Base-by-base conservation (phyloP, 2,329 filamentous ascomycete genomes). In the Arthrobotrys sinensis region DNA sequence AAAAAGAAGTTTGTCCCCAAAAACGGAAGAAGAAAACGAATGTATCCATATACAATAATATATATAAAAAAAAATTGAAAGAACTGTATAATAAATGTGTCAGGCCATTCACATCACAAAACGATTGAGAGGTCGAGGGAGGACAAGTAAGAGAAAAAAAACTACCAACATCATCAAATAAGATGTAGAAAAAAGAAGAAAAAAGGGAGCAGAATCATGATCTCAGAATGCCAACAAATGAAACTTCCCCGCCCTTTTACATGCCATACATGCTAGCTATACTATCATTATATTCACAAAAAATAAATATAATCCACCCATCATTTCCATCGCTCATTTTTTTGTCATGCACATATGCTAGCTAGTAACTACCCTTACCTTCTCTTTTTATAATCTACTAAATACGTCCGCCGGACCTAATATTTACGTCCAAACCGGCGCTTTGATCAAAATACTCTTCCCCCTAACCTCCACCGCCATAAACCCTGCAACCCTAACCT, bases 401-500 rank as follows among this genome's bases (percentile, higher is more conserved):
- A n/a, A 36, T 45, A 43, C 48, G 34, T 32, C 48, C 64, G 32
- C 21, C 21, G 12, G 2, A 62, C 24, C 43, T 4, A 43, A 63
- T 28, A 50, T 53, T 32, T 67, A 82, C 63, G 80, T 65, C 90
- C 90, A 95, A 36, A 94, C 90, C 12, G 92, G 92, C 19, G 92
- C 91, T 85, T 93, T 93, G 79, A 90, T 86, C 81, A 95, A 85
- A 57, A 94, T 90, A 84, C 92, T 92, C 76, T 92, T 89, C 21
- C 92, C 91, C 80, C 91, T 87, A 6, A 95, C 92, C 84, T 94
- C 92, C 36, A 94, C 88, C 16, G 88, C 89, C 71, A 94, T 84
- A 83, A 94, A 95, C 4, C 90, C 91, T 1, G 92, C 90, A 83
- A 94, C 92, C 48, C 92, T 89, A 70, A 95, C 89, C 80, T 89